These are phyloP conservation scores for Albatrellus ellisii DNA, from an alignment of 768 basidiomycete genomes.

Conservation along the genomic window DNA sequence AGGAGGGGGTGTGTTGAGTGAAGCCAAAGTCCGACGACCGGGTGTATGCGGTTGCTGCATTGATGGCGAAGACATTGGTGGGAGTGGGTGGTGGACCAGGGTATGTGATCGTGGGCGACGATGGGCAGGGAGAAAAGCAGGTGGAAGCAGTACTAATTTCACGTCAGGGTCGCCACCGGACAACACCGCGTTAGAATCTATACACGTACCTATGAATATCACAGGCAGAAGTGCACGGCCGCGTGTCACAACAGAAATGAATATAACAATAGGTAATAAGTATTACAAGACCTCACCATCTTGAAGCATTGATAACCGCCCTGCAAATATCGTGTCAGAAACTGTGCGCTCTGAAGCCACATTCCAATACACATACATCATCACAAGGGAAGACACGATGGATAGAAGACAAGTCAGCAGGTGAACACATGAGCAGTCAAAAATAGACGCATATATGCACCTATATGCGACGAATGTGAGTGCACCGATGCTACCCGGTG, in stretches of 20 bases:
- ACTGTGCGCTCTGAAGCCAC: too few species aligned
- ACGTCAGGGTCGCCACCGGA: too few species aligned
- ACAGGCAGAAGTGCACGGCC: too few species aligned
- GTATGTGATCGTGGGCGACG: slow-evolving; percentile 18
- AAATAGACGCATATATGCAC: slow-evolving; percentile 12
- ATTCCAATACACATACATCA: background rate
- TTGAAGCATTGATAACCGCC: too few species aligned
- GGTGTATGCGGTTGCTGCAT: slow-evolving; percentile 19
- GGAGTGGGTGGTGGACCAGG: slow-evolving; percentile 16
- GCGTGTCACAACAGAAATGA: too few species aligned
- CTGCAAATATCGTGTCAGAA: too few species aligned
- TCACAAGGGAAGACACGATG: background rate
- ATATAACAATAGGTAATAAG: too few species aligned
- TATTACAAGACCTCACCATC: too few species aligned
- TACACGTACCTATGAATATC: too few species aligned
- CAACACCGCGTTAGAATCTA: too few species aligned
- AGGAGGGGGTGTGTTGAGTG: slow-evolving; percentile 52
- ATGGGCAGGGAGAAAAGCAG: slow-evolving; percentile 10
- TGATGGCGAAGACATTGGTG: slow-evolving; percentile 15
- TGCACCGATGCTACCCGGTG: background rate
- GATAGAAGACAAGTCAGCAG: background rate
- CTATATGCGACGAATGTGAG: background rate
- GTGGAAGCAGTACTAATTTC: slow-evolving; percentile 14
- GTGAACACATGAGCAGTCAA: background rate
- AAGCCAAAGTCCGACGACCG: slow-evolving; percentile 23